Evolutionary conservation across 495 filamentous ascomycete genomes (phyloP), one percentile per base, ranked within the genome.

Genomic region (Hyaloscypha variabilis): DNA sequence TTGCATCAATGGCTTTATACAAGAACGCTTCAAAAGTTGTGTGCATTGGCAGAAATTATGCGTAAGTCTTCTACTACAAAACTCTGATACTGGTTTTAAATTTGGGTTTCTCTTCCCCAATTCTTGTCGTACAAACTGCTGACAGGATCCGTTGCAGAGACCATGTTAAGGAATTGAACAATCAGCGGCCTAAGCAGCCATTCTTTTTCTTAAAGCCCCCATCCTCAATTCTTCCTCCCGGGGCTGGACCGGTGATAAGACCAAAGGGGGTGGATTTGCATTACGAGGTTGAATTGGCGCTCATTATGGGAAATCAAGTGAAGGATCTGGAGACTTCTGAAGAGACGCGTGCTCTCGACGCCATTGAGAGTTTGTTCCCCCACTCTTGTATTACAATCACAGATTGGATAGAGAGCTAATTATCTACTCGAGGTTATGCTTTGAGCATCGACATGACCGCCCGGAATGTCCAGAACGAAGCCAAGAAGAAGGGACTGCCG

Each of bases 151-250:
- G 63, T 55, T 49, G 60, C 76, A 96, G 92, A 76, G 94, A 97
- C 80, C 95, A 99, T 78, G 90, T 97, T 72, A 83, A 88, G 70
- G 95, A 99, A 83, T 85, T 99, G 70, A 92, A 92, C 81, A 96
- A 88, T 76, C 79, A 83, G 62, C 83, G 85, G 52, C 93, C 95
- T 60, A 92, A 91, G 76, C 91, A 96, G 74, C 95, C 96, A 6
- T 97, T 99, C 79, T 99, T 96, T 88, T 99, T 99, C 86, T 85
- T 97, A 65, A 99, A 99, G 83, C 96, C 95, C 8, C 74, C 92
- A 0, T 87, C 88, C 60, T 88, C 92, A n/a, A 88, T 99, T 66
- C 85, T 97, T 1, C 82, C 88, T n/a, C 93, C 94, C 2, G 81
- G 82, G 46, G 81, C 82, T 28, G 94, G 96, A 4, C 90, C 93